A percentile compares a stretch with the other conserved stretches of the same genome.
Evolutionary conservation across 192 early-diverging fungal species (phyloP).

Genomic region (Ramicandelaber brevisporus): DNA sequence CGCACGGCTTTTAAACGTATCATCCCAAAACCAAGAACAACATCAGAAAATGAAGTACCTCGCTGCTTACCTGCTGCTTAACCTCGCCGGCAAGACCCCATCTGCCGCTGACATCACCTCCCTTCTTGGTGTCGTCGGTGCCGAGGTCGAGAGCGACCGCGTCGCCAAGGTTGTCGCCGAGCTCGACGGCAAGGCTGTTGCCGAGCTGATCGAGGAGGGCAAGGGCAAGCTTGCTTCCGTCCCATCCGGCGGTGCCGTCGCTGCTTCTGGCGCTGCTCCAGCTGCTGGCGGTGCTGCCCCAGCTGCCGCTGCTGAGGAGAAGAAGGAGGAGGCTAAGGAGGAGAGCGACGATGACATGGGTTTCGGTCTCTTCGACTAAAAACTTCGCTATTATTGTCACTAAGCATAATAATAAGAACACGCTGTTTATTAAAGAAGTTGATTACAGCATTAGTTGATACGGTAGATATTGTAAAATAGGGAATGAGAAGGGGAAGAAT

Average conservation of each 20-base stretch:
- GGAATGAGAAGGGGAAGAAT: no score
- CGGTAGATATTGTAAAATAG: no score
- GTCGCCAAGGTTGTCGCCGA: slow-evolving; percentile 49
- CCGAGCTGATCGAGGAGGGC: slow-evolving; percentile 83
- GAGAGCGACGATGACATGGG: slow-evolving; percentile 91
- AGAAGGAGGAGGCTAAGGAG: slow-evolving; percentile 44
- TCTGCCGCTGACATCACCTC: slow-evolving; percentile 49
- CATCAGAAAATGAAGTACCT: slow-evolving; percentile 72
- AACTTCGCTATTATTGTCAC: no score
- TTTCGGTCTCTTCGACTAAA: slow-evolving; percentile 95
- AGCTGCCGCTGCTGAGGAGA: slow-evolving; percentile 26
- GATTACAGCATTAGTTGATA: no score
- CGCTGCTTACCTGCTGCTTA: slow-evolving; percentile 91
- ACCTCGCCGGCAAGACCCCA: slow-evolving; percentile 59
- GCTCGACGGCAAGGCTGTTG: slow-evolving; percentile 72
- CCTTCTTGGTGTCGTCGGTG: slow-evolving; percentile 72
- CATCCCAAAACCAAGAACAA: background rate
- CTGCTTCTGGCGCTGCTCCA: slow-evolving; percentile 30
- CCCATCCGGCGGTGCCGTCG: slow-evolving; percentile 70
- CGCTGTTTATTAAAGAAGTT: no score
- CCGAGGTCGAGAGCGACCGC: slow-evolving; percentile 68
- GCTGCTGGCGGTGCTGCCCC: slow-evolving; percentile 36
- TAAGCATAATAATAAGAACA: no score
- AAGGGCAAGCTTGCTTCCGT: slow-evolving; percentile 78
- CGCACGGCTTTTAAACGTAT: background rate